Percentiles rank a stretch among this genome's conserved stretches.
Evolutionary conservation across 345 rosid species (phyloP).

Genomic region (Erodium maritimum): DNA sequence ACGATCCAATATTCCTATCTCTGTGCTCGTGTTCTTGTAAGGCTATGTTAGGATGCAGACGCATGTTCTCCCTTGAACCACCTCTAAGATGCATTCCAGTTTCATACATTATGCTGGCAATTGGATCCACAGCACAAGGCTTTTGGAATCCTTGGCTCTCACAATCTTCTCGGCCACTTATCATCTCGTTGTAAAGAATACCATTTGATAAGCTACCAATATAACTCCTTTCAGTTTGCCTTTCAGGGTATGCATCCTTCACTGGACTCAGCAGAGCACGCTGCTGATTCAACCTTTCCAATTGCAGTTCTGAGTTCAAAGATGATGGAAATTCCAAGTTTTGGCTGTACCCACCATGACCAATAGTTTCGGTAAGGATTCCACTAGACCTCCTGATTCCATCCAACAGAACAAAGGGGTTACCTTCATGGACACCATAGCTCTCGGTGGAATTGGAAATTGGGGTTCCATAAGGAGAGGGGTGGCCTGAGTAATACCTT

Average conservation of each 20-base stretch:
- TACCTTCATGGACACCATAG: background rate
- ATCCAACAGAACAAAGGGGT: background rate
- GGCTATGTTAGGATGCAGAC: background rate
- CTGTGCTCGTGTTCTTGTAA: background rate
- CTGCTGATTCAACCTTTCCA: background rate
- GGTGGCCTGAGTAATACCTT: background rate
- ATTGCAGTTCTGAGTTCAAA: background rate
- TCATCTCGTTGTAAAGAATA: constrained; percentile 2
- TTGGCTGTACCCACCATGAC: constrained; percentile 1
- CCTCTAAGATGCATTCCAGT: background rate
- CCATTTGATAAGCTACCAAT: background rate
- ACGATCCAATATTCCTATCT: constrained; percentile 2
- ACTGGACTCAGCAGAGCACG: background rate
- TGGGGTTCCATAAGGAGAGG: background rate
- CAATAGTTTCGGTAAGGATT: constrained; percentile 1
- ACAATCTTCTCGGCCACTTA: constrained; percentile 2
- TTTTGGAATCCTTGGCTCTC: constrained; percentile 1
- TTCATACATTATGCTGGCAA: constrained; percentile 9
- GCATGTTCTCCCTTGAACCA: constrained; percentile 1
- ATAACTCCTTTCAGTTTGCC: constrained; percentile 6
- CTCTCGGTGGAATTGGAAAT: background rate
- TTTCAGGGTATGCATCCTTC: constrained; percentile 1
- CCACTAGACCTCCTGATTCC: background rate
- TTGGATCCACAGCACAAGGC: constrained; percentile 10
- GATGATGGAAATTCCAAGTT: constrained; percentile 1